Conservation (phyloP, 495 filamentous ascomycete species). For the Podospora pseudocomata region DNA sequence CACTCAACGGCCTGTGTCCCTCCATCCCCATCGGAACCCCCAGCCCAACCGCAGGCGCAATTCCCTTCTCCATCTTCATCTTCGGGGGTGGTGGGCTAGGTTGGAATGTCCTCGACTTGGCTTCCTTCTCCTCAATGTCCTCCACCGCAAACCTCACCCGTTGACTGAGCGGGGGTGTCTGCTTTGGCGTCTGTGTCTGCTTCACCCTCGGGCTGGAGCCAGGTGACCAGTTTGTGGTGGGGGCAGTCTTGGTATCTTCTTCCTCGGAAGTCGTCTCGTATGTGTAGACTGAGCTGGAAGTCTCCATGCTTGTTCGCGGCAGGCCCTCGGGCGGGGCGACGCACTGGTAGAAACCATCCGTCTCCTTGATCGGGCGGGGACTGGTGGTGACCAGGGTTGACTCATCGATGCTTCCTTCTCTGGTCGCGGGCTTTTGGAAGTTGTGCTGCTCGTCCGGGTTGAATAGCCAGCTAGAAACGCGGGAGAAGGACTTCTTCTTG, state of each 20-base stretch:
- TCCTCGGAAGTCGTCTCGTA: conserved; percentile 27
- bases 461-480: conserved; percentile 55
- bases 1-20: conserved; percentile 38
- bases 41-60: not conserved
- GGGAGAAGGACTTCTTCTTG: conserved; percentile 57
- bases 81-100: conserved; percentile 13
- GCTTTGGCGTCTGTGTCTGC: conserved; percentile 22
- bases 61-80: conserved; percentile 8
- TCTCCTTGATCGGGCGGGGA: conserved; percentile 44
- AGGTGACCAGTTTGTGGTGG: conserved; percentile 45
- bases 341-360: conserved; percentile 53
- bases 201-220: conserved; percentile 38
- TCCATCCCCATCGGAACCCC: not conserved
- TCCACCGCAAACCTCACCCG: conserved; percentile 13
- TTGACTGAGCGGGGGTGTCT: conserved; percentile 25
- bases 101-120: conserved; percentile 18
- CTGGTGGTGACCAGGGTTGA: conserved; percentile 41
- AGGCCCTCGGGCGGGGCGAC: conserved; percentile 35
- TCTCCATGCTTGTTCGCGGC: conserved; percentile 37
- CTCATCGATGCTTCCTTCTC: not conserved
- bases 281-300: conserved; percentile 39
- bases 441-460: conserved; percentile 22
- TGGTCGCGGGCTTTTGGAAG: not conserved
- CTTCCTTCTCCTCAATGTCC: not conserved
- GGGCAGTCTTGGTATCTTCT: conserved; percentile 25